These are phyloP conservation scores for Fonsecaea pedrosoi DNA, from an alignment of 2,329 filamentous ascomycete genomes.

Conservation along the genomic window DNA sequence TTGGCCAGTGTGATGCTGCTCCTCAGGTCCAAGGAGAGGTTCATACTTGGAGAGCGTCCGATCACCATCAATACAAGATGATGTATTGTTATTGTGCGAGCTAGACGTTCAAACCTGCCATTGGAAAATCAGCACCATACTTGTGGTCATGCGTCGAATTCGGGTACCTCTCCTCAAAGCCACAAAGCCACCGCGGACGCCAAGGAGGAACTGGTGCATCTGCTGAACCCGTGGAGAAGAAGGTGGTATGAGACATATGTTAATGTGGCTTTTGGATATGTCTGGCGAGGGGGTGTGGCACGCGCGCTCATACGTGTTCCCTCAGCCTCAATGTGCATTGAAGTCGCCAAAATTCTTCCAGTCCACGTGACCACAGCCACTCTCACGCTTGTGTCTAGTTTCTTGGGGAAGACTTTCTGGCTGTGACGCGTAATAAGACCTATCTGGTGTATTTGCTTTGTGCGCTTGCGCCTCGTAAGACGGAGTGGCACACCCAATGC, in stretches of 20 bases:
- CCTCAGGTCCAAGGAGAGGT: not conserved
- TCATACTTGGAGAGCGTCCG: not conserved
- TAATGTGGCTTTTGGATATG: not conserved
- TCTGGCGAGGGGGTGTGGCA: constrained; percentile 1
- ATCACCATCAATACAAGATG: too few relatives aligned
- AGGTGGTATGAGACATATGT: not conserved
- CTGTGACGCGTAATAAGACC: constrained; percentile 6
- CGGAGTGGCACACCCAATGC: not conserved
- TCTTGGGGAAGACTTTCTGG: not conserved
- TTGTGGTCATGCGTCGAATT: not conserved
- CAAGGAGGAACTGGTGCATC: not conserved
- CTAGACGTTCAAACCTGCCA: too few relatives aligned
- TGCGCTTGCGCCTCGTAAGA: constrained; percentile 6
- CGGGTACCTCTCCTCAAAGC: not conserved
- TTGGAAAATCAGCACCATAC: too few relatives aligned
- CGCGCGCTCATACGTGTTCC: not conserved
- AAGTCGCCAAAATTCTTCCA: not conserved
- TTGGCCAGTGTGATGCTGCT: not conserved
- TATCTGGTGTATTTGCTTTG: not conserved
- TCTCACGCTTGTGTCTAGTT: not conserved
- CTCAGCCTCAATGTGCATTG: not conserved
- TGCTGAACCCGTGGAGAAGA: not conserved
- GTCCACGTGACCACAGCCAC: not conserved
- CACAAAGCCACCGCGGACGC: not conserved
- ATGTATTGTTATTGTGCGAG: too few relatives aligned